Conservation (phyloP, 1,284 basidiomycete species). For the Apiotrichum veenhuisii region DNA sequence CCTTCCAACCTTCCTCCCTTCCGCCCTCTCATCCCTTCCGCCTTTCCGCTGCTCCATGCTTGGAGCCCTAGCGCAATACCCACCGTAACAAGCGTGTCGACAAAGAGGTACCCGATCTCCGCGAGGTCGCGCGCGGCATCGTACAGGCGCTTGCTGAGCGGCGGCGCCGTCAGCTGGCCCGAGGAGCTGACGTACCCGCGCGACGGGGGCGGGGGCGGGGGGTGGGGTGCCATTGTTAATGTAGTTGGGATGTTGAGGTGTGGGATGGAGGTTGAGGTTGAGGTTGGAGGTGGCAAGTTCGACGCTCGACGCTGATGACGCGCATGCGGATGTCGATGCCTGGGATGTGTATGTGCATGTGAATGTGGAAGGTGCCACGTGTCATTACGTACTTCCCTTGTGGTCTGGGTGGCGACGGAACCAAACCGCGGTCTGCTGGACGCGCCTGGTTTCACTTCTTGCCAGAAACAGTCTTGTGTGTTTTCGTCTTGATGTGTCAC, state of each 20-base stretch:
- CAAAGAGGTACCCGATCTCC: constrained; percentile 34
- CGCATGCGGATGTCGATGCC: too few relatives aligned
- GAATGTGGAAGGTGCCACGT: neutral
- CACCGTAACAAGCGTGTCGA: constrained; percentile 42
- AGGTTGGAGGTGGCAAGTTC: neutral
- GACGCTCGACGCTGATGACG: neutral
- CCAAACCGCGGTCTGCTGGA: neutral
- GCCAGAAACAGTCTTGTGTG: too few relatives aligned
- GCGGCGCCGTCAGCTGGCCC: constrained; percentile 30
- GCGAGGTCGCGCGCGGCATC: constrained; percentile 14
- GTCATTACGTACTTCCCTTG: too few relatives aligned
- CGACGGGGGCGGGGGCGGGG: neutral
- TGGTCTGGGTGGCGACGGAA: constrained; percentile 10
- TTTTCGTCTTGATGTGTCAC: too few relatives aligned
- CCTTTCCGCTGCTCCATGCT: too few relatives aligned
- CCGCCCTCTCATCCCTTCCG: too few relatives aligned
- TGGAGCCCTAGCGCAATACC: constrained; percentile 14
- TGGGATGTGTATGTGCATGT: too few relatives aligned
- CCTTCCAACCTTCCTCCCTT: too few relatives aligned
- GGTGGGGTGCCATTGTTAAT: constrained; percentile 11
- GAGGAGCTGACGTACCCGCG: constrained; percentile 34
- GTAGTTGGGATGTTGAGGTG: neutral
- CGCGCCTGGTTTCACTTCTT: too few relatives aligned
- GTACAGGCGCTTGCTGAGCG: constrained; percentile 25
- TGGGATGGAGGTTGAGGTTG: neutral